Evolutionary conservation across 495 filamentous ascomycete genomes (phyloP), one percentile per base, ranked within the genome.

Genomic region (Jackrogersella multiformis): DNA sequence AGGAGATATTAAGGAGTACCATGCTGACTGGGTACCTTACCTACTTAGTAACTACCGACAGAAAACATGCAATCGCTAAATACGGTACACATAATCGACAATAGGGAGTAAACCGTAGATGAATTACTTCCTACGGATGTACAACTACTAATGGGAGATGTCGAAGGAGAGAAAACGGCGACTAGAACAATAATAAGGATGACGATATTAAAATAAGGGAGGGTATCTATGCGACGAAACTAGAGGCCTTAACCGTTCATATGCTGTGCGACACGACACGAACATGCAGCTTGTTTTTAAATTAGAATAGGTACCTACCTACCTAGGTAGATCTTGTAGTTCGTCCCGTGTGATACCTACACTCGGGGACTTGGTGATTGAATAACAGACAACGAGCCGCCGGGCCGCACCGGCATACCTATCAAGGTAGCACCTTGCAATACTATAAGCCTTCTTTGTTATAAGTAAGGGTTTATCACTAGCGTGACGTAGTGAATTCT

Each of bases 261-360:
- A 7, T 58, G 53, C 26, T 46, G 55, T 58, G 41, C 15, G 6
- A 58, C 35, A 30, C 53, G 36, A 18, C 26, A n/a, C n/a, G n/a
- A n/a, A n/a, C n/a, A n/a, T n/a, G 52, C 41, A 28, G 13, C 16
- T 49, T 7, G 7, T 3, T 28, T 35, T 42, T 42, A 42, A 42
- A 48, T 48, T 53, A 24, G 32, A 34, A 10, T 15, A 35, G 48
- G 30, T 35, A 44, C 1, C 18, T 21, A 44, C n/a, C 6, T 42
- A 42, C 4, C n/a, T 42, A 39, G 36, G 15, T 16, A 42, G 8
- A 7, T 8, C 8, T 35, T 52, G 48, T 52, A 18, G n/a, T n/a
- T 9, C 13, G 24, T 18, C 28, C 48, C 28, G 28, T 34, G 28
- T 20, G 5, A 52, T 52, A 26, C 34, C 23, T 15, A 23, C 20